Percentiles rank a stretch among this genome's conserved stretches.
phyloP scores from a whole-genome alignment of 2,329 filamentous ascomycete genomes.

The Neonectria sp. region DNA sequence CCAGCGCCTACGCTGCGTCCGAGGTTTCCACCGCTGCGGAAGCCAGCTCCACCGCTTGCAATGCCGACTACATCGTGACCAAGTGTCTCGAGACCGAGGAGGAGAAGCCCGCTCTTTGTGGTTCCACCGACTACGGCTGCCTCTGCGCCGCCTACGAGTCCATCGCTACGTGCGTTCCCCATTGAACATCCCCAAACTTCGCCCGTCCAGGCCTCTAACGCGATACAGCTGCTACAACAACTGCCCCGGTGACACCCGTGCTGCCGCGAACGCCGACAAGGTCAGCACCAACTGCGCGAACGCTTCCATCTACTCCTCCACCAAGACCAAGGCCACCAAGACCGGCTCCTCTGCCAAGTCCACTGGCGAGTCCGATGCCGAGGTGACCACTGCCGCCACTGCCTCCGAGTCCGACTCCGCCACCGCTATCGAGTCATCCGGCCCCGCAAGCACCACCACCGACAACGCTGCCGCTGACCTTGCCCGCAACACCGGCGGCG shows the following conservation, averaged over 20 bases:
- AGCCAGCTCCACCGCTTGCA: conserved; percentile 53
- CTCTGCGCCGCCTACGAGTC: conserved; percentile 61
- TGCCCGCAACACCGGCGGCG: conserved; percentile 51
- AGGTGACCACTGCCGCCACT: conserved; percentile 35
- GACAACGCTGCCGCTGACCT: conserved; percentile 49
- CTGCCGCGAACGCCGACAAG: conserved; percentile 52
- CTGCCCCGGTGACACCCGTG: conserved; percentile 66
- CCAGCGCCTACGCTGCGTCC: conserved; percentile 53
- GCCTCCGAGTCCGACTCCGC: conserved; percentile 20
- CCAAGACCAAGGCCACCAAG: conserved; percentile 43
- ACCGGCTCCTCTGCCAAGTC: conserved; percentile 39
- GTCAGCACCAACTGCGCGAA: conserved; percentile 62
- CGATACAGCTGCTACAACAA: conserved; percentile 67
- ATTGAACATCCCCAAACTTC: neutral
- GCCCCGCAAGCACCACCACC: conserved; percentile 27
- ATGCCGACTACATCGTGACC: conserved; percentile 64
- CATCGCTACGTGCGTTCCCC: conserved; percentile 61
- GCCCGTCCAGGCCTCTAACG: conserved; percentile 25
- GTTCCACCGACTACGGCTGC: conserved; percentile 61
- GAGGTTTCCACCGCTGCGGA: conserved; percentile 47
- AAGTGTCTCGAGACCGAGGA: conserved; percentile 58
- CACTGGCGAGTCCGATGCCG: conserved; percentile 35
- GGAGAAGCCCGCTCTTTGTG: conserved; percentile 57
- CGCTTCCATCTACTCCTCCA: conserved; percentile 58
- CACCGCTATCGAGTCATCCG: conserved; percentile 1